Conservation (phyloP, 192 early-diverging fungal species). For the Anaeromyces robustus region DNA sequence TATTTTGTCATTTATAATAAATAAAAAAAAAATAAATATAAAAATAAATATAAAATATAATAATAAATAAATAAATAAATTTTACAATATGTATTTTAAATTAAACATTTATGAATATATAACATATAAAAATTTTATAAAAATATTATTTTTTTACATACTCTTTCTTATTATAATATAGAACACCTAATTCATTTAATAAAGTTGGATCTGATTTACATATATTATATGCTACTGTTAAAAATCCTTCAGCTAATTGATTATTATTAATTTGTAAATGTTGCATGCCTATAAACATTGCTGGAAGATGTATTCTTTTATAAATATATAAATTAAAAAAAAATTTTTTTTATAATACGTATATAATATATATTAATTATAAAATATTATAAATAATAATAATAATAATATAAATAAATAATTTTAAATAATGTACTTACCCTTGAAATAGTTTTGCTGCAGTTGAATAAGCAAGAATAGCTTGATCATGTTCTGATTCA, state of each 20-base stretch:
- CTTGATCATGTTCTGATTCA: conserved; percentile 60
- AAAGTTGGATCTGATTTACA: conserved; percentile 49
- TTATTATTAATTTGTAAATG: conserved; percentile 41
- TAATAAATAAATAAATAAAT: too few relatives aligned
- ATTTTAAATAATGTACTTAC: conserved; percentile 17
- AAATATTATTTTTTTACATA: conserved; percentile 20
- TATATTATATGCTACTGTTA: conserved; percentile 25
- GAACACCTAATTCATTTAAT: conserved; percentile 54
- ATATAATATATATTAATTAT: too few relatives aligned
- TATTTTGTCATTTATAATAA: too few relatives aligned
- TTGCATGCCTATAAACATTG: conserved; percentile 65
- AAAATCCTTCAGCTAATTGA: conserved; percentile 39
- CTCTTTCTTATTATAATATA: conserved; percentile 29
- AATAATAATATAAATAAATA: background rate
- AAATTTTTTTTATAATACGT: background rate
- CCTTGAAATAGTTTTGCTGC: conserved; percentile 47
- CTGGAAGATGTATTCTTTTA: conserved; percentile 47
- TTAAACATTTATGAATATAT: too few relatives aligned
- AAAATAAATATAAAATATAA: too few relatives aligned
- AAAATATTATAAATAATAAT: background rate
- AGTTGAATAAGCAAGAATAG: conserved; percentile 53
- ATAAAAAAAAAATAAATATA: too few relatives aligned
- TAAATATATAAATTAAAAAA: background rate
- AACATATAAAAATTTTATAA: too few relatives aligned
- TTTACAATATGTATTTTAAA: too few relatives aligned